A percentile compares a stretch with the other conserved stretches of the same genome.
phyloP scores from a whole-genome alignment of 2,329 filamentous ascomycete species.

The Venturia oleaginea region DNA sequence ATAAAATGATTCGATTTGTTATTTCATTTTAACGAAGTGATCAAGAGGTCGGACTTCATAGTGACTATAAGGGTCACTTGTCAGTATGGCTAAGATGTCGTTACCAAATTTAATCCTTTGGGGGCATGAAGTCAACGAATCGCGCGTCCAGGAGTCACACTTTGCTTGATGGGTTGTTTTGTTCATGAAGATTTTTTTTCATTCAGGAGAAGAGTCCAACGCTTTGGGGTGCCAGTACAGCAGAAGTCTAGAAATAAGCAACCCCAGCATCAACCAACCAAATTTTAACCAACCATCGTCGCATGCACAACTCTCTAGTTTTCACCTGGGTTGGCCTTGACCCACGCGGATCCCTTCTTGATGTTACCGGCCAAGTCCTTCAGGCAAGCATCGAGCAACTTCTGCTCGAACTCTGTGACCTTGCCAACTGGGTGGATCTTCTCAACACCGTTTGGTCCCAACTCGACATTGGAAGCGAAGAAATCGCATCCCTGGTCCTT shows the following conservation, averaged over 20 bases:
- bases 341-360: conserved; percentile 71
- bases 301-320: background rate
- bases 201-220: background rate
- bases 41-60: too few species aligned
- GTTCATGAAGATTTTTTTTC: background rate
- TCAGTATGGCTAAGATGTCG: too few species aligned
- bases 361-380: conserved; percentile 88
- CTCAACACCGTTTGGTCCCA: conserved; percentile 92
- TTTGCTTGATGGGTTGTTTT: too few species aligned
- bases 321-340: conserved; percentile 44
- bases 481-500: conserved; percentile 97
- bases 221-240: background rate
- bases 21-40: too few species aligned
- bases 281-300: background rate
- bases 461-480: conserved; percentile 92
- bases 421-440: conserved; percentile 84
- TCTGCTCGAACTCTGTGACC: conserved; percentile 77
- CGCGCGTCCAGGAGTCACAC: too few species aligned
- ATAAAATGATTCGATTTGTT: too few species aligned
- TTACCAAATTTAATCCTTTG: too few species aligned
- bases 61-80: too few species aligned
- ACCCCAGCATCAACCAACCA: background rate
- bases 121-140: too few species aligned
- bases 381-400: conserved; percentile 78
- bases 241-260: background rate